Base-by-base conservation (phyloP, 257 asterid genomes). In the Nyctanthes arbortristis region DNA sequence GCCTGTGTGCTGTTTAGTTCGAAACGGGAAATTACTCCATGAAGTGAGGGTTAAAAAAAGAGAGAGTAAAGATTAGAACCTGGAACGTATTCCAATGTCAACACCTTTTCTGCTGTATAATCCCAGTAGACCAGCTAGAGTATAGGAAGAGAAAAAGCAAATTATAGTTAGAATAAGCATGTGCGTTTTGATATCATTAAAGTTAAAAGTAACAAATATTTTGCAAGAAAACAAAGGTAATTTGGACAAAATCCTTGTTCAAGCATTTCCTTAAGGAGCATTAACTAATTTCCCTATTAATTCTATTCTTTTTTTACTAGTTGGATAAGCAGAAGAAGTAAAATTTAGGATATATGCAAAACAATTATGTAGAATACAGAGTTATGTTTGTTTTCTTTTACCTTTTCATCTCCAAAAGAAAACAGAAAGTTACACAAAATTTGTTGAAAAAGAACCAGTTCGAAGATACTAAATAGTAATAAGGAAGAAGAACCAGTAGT, bases 21-120 rank as follows among this genome's bases (percentile, higher is more conserved):
- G 5, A 24, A 20, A 20, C 24, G n/a, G 54, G 54, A 43, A 43
- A 16, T 43, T 43, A 43, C n/a, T 43, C 52, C 1, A 22, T 43
- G 7, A 39, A 39, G 14, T 3, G 12, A 39, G 14, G n/a, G n/a
- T n/a, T n/a, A n/a, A n/a, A n/a, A n/a, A n/a, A n/a, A n/a, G n/a
- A 65, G 59, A 35, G 14, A 58, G 36, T 45, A n/a, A n/a, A 70
- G 77, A 70, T 24, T 47, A 58, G 63, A 73, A 90, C 98, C 98
- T 55, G 99, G 99, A 74, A 84, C 97, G 67, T 93, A 93, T 81
- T 93, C 99, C 83, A 93, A 66, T 1, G 99, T 91, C 90, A 93
- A 75, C 80, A 86, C 97, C 80, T 91, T 89, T 7, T 68, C 73
- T 43, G 96, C 90, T 54, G 97, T 93, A 73, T 93, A 89, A 77